These are phyloP conservation scores for Aspergillus sp. DNA, from an alignment of 2,329 filamentous ascomycete species.

Conservation along the genomic window DNA sequence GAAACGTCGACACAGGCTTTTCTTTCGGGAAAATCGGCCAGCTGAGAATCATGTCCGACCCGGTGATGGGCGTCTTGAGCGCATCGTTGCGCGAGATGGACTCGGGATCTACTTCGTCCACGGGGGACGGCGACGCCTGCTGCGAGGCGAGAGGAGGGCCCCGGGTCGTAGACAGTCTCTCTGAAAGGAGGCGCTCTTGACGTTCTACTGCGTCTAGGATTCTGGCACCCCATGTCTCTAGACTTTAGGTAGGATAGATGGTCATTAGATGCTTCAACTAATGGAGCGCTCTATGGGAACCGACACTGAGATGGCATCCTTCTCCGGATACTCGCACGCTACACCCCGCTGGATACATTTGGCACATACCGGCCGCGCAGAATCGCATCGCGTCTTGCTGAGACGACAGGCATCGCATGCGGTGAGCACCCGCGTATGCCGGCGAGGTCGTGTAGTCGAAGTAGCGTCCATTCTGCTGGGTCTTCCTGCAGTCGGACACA, in stretches of 20 bases:
- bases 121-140: slow-evolving; percentile 10
- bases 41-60: slow-evolving; percentile 26
- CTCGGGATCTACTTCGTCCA: slow-evolving; percentile 23
- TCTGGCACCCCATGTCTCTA: slow-evolving; percentile 23
- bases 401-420: slow-evolving; percentile 25
- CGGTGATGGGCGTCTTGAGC: slow-evolving; percentile 23
- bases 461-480: slow-evolving; percentile 14
- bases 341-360: slow-evolving; percentile 25
- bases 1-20: slow-evolving; percentile 24
- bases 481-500: too few relatives aligned
- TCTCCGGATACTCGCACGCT: slow-evolving; percentile 24
- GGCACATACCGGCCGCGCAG: slow-evolving; percentile 22
- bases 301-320: slow-evolving; percentile 23
- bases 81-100: slow-evolving; percentile 26
- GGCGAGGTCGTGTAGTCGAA: slow-evolving; percentile 13
- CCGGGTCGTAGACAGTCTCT: slow-evolving; percentile 7
- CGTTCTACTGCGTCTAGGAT: slow-evolving; percentile 24
- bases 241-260: slow-evolving; percentile 6
- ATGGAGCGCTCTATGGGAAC: slow-evolving; percentile 9
- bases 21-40: slow-evolving; percentile 25
- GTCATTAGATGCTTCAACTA: neutral
- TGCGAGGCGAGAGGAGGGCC: neutral
- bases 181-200: slow-evolving; percentile 20
- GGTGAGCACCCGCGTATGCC: slow-evolving; percentile 24
- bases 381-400: slow-evolving; percentile 26